These are phyloP conservation scores for Umbelopsis vinacea DNA, from an alignment of 192 early-diverging fungal species.

Conservation along the genomic window DNA sequence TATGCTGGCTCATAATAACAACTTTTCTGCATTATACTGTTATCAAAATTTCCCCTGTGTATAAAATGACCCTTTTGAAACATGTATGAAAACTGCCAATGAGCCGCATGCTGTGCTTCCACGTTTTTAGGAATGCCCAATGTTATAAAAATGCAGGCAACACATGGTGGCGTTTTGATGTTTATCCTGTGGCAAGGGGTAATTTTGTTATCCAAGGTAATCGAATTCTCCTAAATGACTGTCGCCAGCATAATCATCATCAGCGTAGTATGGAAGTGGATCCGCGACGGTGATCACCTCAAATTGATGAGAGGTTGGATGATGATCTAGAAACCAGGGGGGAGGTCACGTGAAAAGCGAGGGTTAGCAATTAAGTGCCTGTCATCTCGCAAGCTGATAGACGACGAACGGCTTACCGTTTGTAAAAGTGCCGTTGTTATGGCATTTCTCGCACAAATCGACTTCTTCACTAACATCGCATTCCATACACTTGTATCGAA, in stretches of 20 bases:
- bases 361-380: not conserved
- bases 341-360: not conserved
- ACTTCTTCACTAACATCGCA: slow-evolving; percentile 66
- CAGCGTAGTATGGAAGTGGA: slow-evolving; percentile 43
- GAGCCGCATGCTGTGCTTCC: not conserved
- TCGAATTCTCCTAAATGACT: slow-evolving; percentile 43
- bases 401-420: slow-evolving; percentile 35
- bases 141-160: not conserved
- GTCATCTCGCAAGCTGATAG: not conserved
- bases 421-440: slow-evolving; percentile 55
- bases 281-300: slow-evolving; percentile 38
- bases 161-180: slow-evolving; percentile 1
- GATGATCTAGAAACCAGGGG: slow-evolving; percentile 35
- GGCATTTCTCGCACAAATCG: slow-evolving; percentile 72
- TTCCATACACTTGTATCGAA: slow-evolving; percentile 67
- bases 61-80: too few species aligned
- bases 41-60: not conserved
- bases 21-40: not conserved
- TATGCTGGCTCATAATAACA: slow-evolving; percentile 16
- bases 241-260: slow-evolving; percentile 41
- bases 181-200: not conserved
- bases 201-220: slow-evolving; percentile 33
- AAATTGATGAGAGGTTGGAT: slow-evolving; percentile 39
- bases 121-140: not conserved
- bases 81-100: too few species aligned